Evolutionary conservation across 2,329 filamentous ascomycete species (phyloP).

Genomic region (Pyrenochaeta sp.): DNA sequence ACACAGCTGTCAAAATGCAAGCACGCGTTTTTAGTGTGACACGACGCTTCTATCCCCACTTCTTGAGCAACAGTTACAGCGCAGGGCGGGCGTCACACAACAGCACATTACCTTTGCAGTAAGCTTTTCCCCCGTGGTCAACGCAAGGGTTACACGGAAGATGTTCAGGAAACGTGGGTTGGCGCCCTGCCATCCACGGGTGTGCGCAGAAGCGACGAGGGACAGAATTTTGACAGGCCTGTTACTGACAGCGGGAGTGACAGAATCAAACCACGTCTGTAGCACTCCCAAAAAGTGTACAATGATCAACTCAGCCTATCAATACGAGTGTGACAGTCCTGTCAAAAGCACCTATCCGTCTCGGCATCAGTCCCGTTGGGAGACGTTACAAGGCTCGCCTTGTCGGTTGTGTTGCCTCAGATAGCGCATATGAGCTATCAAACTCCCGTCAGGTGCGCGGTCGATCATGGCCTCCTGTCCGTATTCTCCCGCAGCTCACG

Average conservation of each 20-base stretch:
- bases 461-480: slow-evolving; percentile 38
- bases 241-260: slow-evolving; percentile 44
- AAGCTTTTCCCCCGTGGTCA: slow-evolving; percentile 27
- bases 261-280: slow-evolving; percentile 38
- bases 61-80: slow-evolving; percentile 41
- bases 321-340: slow-evolving; percentile 39
- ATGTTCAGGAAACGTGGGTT: slow-evolving; percentile 39
- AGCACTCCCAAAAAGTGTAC: slow-evolving; percentile 17
- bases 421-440: slow-evolving; percentile 29
- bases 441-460: slow-evolving; percentile 28
- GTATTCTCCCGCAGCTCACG: slow-evolving; percentile 38
- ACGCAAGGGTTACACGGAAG: slow-evolving; percentile 27
- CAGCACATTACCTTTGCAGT: slow-evolving; percentile 28
- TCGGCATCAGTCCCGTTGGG: slow-evolving; percentile 21
- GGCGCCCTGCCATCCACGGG: slow-evolving; percentile 35
- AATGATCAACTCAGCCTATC: slow-evolving; percentile 14
- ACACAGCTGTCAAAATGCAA: slow-evolving; percentile 41
- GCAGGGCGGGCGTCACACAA: slow-evolving; percentile 41
- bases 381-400: slow-evolving; percentile 23
- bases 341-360: slow-evolving; percentile 40
- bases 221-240: slow-evolving; percentile 43
- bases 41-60: slow-evolving; percentile 34
- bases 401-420: slow-evolving; percentile 30
- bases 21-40: slow-evolving; percentile 36
- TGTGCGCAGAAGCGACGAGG: slow-evolving; percentile 34